These are phyloP conservation scores for Kuraishia floccosa DNA, from an alignment of 805 yeast genomes.

Conservation along the genomic window DNA sequence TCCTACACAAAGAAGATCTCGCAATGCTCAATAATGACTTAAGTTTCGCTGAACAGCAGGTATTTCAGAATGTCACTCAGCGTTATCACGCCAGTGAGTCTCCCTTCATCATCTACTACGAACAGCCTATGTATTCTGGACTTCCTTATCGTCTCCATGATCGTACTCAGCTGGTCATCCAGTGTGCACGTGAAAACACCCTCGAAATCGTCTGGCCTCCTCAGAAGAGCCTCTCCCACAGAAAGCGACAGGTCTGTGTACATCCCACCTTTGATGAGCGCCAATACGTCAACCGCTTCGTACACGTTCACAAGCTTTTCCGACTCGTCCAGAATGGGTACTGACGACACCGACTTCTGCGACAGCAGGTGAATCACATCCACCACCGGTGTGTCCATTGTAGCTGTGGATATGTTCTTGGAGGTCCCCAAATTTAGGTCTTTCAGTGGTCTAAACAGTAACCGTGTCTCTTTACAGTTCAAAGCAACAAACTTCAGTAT, in stretches of 20 bases:
- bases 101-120: constrained; percentile 79
- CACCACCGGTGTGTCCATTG: constrained; percentile 85
- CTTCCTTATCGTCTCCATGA: constrained; percentile 87
- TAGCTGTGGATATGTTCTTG: constrained; percentile 58
- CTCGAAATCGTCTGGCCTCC: constrained; percentile 91
- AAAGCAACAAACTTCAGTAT: constrained; percentile 90
- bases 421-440: constrained; percentile 56
- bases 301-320: constrained; percentile 73
- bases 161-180: constrained; percentile 75
- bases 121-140: constrained; percentile 86
- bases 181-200: constrained; percentile 95
- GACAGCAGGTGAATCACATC: constrained; percentile 83
- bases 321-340: constrained; percentile 81
- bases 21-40: too few relatives aligned
- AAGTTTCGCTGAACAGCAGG: too few relatives aligned
- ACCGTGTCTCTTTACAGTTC: constrained; percentile 90
- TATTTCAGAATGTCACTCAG: constrained; percentile 85
- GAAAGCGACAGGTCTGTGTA: constrained; percentile 82
- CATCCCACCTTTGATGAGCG: constrained; percentile 88
- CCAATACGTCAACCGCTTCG: constrained; percentile 91
- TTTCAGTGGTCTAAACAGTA: constrained; percentile 63
- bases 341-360: constrained; percentile 73
- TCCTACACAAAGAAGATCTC: too few relatives aligned
- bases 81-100: constrained; percentile 74
- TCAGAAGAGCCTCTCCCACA: constrained; percentile 92